phyloP scores from a whole-genome alignment of 257 asterid genomes.

The Euphrasia confusa region DNA sequence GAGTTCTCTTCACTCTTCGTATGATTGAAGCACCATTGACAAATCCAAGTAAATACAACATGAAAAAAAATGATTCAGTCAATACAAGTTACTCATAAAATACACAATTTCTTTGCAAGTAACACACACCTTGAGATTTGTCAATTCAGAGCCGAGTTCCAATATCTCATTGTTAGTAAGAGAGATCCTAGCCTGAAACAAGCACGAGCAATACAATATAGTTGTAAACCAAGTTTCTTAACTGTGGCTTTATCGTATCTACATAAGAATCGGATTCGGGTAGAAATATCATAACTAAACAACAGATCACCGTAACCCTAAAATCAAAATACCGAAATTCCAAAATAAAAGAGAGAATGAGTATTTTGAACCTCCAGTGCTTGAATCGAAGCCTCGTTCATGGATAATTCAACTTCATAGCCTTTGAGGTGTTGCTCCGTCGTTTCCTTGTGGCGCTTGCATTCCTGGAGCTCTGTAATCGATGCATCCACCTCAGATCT shows the following conservation, averaged over 20 bases:
- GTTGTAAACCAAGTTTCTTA: not conserved
- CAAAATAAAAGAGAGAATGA: not conserved
- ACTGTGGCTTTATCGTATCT: no score
- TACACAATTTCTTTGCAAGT: not conserved
- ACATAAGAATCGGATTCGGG: no score
- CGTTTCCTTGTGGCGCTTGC: conserved; percentile 55
- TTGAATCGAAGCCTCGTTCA: conserved; percentile 49
- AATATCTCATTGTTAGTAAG: conserved; percentile 50
- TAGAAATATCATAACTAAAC: no score
- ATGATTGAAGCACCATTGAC: not conserved
- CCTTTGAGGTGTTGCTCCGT: conserved; percentile 69
- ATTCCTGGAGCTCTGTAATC: conserved; percentile 49
- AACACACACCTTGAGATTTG: conserved; percentile 44
- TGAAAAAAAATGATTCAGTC: conserved; percentile 10
- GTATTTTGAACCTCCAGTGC: conserved; percentile 46
- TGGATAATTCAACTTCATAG: conserved; percentile 64
- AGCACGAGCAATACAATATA: conserved; percentile 17
- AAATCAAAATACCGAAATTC: no score
- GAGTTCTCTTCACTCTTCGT: not conserved
- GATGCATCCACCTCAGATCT: conserved; percentile 45
- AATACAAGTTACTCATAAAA: conserved; percentile 6
- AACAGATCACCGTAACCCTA: no score
- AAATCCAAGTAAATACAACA: not conserved
- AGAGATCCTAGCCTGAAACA: conserved; percentile 53
- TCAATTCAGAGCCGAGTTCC: conserved; percentile 40